Base-by-base conservation (phyloP, 2,329 filamentous ascomycete species). In the Cercospora citrullina region DNA sequence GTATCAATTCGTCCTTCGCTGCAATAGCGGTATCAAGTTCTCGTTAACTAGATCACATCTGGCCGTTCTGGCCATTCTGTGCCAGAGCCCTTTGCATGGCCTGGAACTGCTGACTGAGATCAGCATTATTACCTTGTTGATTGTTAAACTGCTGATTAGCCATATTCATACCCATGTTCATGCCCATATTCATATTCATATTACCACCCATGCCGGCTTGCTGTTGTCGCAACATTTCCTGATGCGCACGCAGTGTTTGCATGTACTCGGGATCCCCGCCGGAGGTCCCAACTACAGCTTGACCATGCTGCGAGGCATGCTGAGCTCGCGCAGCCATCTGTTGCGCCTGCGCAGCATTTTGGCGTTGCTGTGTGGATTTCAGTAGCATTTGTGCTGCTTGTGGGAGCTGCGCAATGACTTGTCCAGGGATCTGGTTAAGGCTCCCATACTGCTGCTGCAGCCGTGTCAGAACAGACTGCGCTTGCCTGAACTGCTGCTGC, bases 181-280 rank as follows among this genome's bases (percentile, higher is more conserved):
- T 58, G 53, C 53, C 53, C 70, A 66, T 71, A 36, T 72, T 71
- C 67, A 71, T 68, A 28, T 63, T 63, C 69, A 73, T 72, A 71
- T 72, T 72, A 14, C 68, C 65, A 23, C 63, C 64, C 69, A 69
- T 68, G 45, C 30, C 65, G 42, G 68, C 64, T 64, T 73, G 68
- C 63, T 74, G 72, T 23, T 68, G 63, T 9, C 67, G 68, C 18
- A 76, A 68, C 70, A 76, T 71, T 16, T 71, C 72, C 66, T 77
- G 76, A 57, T 77, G 75, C 14, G 71, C 66, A 8, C 75, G 67
- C 21, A 78, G 67, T 26, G 75, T 74, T 60, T 72, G 71, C 76
- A 79, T 78, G 55, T 77, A 78, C 58, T 79, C 77, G 67, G 71
- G 75, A 68, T 78, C 73, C 9, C 67, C 67, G 9, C 62, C 63